Conservation (phyloP, 208 protist genomes). For the Wallacemonas sp. region DNA sequence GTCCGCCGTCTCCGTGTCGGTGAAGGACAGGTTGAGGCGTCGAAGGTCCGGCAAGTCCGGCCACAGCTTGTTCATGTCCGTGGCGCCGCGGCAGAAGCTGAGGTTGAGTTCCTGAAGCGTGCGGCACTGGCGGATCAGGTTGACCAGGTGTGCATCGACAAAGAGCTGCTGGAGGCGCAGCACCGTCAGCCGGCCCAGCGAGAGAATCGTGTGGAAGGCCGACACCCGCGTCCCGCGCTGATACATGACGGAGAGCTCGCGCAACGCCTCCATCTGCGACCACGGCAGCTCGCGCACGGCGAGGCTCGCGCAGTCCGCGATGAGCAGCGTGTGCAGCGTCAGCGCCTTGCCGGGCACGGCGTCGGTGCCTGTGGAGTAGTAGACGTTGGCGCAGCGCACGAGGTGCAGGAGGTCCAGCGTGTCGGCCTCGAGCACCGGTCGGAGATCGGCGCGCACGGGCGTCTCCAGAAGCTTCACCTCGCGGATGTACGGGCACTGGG, state of each 20-base stretch:
- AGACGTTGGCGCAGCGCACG: slow-evolving; percentile 34
- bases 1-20: slow-evolving; percentile 24
- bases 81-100: slow-evolving; percentile 35
- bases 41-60: slow-evolving; percentile 16
- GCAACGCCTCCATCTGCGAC: slow-evolving; percentile 23
- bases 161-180: slow-evolving; percentile 36
- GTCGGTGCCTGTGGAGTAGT: slow-evolving; percentile 23
- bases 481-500: slow-evolving; percentile 23
- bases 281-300: slow-evolving; percentile 23
- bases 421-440: slow-evolving; percentile 36
- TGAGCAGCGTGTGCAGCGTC: slow-evolving; percentile 28
- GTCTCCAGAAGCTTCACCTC: slow-evolving; percentile 40
- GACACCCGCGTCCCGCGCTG: slow-evolving; percentile 26
- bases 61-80: slow-evolving; percentile 28
- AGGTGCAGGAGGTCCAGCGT: slow-evolving; percentile 36
- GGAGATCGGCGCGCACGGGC: slow-evolving; percentile 38
- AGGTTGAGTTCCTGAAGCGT: slow-evolving; percentile 30
- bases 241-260: slow-evolving; percentile 39
- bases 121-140: slow-evolving; percentile 17
- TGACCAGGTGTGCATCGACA: slow-evolving; percentile 25
- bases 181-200: slow-evolving; percentile 15
- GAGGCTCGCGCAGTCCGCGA: slow-evolving; percentile 31
- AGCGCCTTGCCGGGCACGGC: slow-evolving; percentile 13
- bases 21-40: slow-evolving; percentile 35
- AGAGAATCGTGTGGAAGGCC: slow-evolving; percentile 19